Conservation (phyloP, 768 basidiomycete species). For the Boletus rubropictus region DNA sequence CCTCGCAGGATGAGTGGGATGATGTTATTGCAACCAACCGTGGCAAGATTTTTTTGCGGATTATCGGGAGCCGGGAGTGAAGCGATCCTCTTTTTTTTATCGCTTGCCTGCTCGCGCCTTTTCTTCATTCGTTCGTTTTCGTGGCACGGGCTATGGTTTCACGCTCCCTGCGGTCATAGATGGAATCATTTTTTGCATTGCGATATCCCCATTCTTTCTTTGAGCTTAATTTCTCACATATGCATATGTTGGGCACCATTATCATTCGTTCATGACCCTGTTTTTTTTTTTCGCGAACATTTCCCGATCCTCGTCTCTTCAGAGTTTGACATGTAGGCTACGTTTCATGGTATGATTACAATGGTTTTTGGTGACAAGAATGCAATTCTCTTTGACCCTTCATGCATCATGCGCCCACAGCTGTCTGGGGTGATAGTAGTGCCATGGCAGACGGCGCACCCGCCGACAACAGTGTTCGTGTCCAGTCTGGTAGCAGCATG, state of each 20-base stretch:
- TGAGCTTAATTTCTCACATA: neutral
- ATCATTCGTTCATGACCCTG: neutral
- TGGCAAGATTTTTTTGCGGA: slow-evolving; percentile 52
- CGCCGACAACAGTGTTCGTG: slow-evolving; percentile 51
- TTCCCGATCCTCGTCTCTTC: neutral
- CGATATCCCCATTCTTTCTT: neutral
- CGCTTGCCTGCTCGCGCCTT: neutral
- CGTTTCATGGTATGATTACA: slow-evolving; percentile 10
- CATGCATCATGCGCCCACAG: slow-evolving; percentile 37
- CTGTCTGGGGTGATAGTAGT: slow-evolving; percentile 19
- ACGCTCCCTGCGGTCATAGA: neutral
- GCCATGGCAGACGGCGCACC: slow-evolving; percentile 51
- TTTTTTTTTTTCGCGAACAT: neutral
- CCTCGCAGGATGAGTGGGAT: slow-evolving; percentile 58
- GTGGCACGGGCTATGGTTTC: slow-evolving; percentile 6
- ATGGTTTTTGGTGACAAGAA: slow-evolving; percentile 6
- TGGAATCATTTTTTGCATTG: neutral
- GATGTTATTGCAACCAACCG: slow-evolving; percentile 38
- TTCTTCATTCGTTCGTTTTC: neutral
- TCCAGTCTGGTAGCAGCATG: slow-evolving; percentile 79
- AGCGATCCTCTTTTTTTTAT: slow-evolving; percentile 3
- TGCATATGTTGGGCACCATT: neutral
- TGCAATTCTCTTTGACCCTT: slow-evolving; percentile 6
- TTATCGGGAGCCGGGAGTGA: slow-evolving; percentile 34
- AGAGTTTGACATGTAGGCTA: slow-evolving; percentile 1